Evolutionary conservation across 2,329 filamentous ascomycete species (phyloP).

Genomic region (Colletotrichum phormii): DNA sequence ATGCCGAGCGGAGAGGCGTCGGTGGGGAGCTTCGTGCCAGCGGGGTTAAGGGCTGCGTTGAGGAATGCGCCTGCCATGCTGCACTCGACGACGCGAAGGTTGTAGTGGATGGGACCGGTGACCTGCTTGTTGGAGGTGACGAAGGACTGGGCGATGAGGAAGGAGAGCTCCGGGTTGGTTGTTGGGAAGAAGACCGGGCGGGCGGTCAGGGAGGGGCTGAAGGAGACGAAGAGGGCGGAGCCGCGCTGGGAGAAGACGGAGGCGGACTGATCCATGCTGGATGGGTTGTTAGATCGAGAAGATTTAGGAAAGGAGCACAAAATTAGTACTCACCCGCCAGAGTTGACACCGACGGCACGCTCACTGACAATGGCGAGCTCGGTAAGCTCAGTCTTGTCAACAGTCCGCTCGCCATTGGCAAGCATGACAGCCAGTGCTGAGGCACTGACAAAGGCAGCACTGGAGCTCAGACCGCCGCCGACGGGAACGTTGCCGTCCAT

Average conservation of each 20-base stretch:
- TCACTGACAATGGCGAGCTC: slow-evolving; percentile 96
- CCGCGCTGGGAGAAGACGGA: slow-evolving; percentile 92
- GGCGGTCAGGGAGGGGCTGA: slow-evolving; percentile 82
- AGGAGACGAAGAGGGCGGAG: slow-evolving; percentile 89
- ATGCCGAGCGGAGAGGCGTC: slow-evolving; percentile 87
- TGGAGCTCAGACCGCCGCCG: slow-evolving; percentile 92
- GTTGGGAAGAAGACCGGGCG: slow-evolving; percentile 85
- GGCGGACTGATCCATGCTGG: slow-evolving; percentile 95
- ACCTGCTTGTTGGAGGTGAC: slow-evolving; percentile 95
- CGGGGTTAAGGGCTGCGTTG: slow-evolving; percentile 67
- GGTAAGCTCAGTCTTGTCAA: slow-evolving; percentile 92
- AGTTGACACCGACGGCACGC: slow-evolving; percentile 94
- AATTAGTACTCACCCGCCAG: slow-evolving; percentile 75
- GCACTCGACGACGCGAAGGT: slow-evolving; percentile 95
- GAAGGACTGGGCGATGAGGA: slow-evolving; percentile 94
- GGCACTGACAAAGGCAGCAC: slow-evolving; percentile 92
- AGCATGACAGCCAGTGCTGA: slow-evolving; percentile 89
- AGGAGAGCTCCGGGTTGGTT: slow-evolving; percentile 85
- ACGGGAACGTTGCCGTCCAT: slow-evolving; percentile 93
- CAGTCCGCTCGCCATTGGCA: slow-evolving; percentile 80
- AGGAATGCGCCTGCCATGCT: slow-evolving; percentile 83
- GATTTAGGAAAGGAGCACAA: neutral
- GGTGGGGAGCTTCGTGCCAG: slow-evolving; percentile 71
- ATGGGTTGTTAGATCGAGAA: neutral
- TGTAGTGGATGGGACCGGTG: slow-evolving; percentile 94